Conservation (phyloP, 805 yeast species). For the Zygoascus flipseniorum region DNA sequence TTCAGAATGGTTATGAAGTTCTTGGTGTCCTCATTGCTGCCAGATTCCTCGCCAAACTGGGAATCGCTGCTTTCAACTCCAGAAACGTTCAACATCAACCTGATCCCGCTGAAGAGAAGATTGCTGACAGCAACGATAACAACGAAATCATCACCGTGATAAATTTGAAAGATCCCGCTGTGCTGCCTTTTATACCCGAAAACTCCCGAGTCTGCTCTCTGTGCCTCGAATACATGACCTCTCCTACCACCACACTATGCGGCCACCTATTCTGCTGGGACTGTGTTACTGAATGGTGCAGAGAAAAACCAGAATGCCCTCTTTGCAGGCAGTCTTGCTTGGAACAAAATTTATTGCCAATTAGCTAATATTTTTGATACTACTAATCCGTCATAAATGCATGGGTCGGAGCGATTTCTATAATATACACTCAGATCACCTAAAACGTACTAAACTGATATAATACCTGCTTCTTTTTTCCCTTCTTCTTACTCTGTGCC, state of each 20-base stretch:
- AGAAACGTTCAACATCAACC: conserved; percentile 6
- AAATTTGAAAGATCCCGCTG: conserved; percentile 38
- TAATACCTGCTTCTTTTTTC: conserved; percentile 45
- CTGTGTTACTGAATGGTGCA: conserved; percentile 83
- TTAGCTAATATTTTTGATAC: conserved; percentile 25
- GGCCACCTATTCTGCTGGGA: conserved; percentile 94
- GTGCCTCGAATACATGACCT: conserved; percentile 68
- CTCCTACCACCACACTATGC: conserved; percentile 81
- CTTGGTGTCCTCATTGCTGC: conserved; percentile 40
- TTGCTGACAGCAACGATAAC: conserved; percentile 9
- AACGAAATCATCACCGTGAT: conserved; percentile 2
- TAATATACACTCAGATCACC: not conserved
- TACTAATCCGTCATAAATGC: not conserved
- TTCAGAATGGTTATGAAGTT: conserved; percentile 51
- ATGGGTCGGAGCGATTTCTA: not conserved
- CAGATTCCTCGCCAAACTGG: conserved; percentile 18
- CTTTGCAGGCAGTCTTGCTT: conserved; percentile 68
- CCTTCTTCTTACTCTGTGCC: conserved; percentile 28
- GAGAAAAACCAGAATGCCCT: conserved; percentile 86
- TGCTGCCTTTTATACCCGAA: conserved; percentile 61
- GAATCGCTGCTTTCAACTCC: not conserved
- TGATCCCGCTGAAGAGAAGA: conserved; percentile 8
- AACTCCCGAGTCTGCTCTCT: conserved; percentile 71
- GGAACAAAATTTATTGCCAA: conserved; percentile 54
- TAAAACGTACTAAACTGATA: conserved; percentile 41